Evolutionary conservation across 1,284 basidiomycete species (phyloP).

Genomic region (Tilletia indica): DNA sequence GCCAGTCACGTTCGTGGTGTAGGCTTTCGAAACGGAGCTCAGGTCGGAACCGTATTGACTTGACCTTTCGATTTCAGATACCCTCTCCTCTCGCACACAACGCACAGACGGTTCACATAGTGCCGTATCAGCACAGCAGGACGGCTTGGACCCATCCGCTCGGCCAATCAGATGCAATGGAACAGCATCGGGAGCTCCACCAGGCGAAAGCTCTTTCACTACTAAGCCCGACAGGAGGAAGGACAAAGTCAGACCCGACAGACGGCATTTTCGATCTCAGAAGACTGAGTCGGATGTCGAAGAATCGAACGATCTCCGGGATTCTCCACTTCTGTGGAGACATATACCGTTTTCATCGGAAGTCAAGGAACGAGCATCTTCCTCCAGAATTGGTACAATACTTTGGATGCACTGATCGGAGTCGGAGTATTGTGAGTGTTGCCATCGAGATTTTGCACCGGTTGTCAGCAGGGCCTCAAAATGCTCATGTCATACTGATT

Average conservation of each 20-base stretch:
- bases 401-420: constrained; percentile 52
- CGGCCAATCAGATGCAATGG: no score
- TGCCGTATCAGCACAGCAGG: no score
- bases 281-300: neutral
- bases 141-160: no score
- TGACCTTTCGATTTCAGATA: neutral
- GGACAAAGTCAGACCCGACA: neutral
- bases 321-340: neutral
- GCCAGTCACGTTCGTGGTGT: neutral
- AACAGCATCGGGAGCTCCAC: no score
- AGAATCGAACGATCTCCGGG: neutral
- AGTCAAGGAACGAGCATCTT: constrained; percentile 44
- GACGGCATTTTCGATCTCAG: neutral
- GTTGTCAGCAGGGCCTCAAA: no score
- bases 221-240: neutral
- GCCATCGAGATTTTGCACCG: no score
- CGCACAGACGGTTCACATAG: neutral
- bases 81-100: neutral
- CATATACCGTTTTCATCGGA: constrained; percentile 8
- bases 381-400: constrained; percentile 54
- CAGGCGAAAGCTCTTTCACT: neutral
- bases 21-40: neutral
- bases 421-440: no score
- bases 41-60: constrained; percentile 6
- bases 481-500: constrained; percentile 23